A percentile compares a stretch with the other conserved stretches of the same genome.
Conservation (phyloP, 768 basidiomycete species). For the Podaxis sp. region DNA sequence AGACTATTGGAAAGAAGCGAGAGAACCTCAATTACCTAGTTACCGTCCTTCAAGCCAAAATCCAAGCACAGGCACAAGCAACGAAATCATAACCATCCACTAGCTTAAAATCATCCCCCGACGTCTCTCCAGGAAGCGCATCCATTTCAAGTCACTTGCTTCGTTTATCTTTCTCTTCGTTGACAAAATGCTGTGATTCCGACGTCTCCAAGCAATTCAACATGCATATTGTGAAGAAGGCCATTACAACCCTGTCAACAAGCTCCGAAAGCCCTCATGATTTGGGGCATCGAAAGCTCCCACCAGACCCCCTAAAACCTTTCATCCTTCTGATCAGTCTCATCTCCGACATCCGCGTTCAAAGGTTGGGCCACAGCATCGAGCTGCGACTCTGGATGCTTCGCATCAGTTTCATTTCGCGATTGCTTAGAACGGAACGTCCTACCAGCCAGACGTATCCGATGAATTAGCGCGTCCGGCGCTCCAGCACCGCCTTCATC, state of each 20-base stretch:
- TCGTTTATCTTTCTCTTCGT: background rate
- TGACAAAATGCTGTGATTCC: background rate
- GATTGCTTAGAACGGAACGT: background rate
- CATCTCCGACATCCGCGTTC: background rate
- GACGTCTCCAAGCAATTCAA: background rate
- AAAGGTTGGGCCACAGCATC: background rate
- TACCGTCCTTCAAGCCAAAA: conserved; percentile 67
- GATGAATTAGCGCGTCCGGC: background rate
- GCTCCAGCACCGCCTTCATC: background rate
- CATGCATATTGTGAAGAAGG: background rate
- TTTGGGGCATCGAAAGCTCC: background rate
- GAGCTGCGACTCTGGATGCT: background rate
- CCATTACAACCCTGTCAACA: too few relatives aligned
- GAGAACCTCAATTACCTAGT: conserved; percentile 81
- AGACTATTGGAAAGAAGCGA: conserved; percentile 87
- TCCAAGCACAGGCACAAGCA: conserved; percentile 31
- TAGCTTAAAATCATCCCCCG: background rate
- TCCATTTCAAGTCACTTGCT: background rate
- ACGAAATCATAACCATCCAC: conserved; percentile 6
- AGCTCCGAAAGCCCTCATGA: background rate
- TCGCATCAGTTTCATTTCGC: background rate
- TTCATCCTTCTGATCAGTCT: background rate
- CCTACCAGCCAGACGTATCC: background rate
- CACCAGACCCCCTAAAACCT: background rate
- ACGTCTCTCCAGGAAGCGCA: background rate